Base-by-base conservation (phyloP, 306 rosid species). In the Medicago arabica region DNA sequence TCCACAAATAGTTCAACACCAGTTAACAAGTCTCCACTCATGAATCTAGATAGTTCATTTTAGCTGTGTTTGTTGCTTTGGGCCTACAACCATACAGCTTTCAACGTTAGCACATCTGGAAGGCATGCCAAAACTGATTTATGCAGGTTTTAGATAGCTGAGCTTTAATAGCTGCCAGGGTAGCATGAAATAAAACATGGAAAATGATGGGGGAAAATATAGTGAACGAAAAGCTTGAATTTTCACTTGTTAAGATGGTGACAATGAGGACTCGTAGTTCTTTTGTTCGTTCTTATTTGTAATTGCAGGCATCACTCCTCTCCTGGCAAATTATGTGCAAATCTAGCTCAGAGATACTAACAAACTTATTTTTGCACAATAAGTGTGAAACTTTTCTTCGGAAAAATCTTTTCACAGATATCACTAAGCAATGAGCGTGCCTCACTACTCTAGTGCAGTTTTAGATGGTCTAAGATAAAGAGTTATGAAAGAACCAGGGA, bases 1-100 rank as follows among this genome's bases (percentile, higher is more conserved):
- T 21, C 34, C 63, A 57, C 31, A 57, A n/a, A 11, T 10, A 57
- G 28, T 55, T 5, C 61, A 55, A 12, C 38, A 57, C 63, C 63
- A 57, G 36, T 21, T 57, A 57, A 21, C 63, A 19, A 57, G 63
- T 57, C 34, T 57, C 23, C 36, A 57, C 63, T 57, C 63, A 5
- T 57, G 16, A 57, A 57, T 57, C 63, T 57, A 21, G 63, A 57
- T 23, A 57, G 63, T 57, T 57, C 36, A 21, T 21, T 19, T 57
- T 57, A 57, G 36, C 63, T 57, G 63, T 57, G 36, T 25, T 0
- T 19, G 36, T 21, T 57, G n/a, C 63, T 21, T 21, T 57, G 62
- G 62, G 36, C 36, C 63, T 57, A 57, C 63, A 57, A 57, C 63
- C 63, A 57, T 57, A 25, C 63, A 57, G 16, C 63, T 57, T 57